A percentile compares a stretch with the other conserved stretches of the same genome.
Evolutionary conservation across 306 rosid genomes (phyloP).

Genomic region (peach (Prunus persica)): DNA sequence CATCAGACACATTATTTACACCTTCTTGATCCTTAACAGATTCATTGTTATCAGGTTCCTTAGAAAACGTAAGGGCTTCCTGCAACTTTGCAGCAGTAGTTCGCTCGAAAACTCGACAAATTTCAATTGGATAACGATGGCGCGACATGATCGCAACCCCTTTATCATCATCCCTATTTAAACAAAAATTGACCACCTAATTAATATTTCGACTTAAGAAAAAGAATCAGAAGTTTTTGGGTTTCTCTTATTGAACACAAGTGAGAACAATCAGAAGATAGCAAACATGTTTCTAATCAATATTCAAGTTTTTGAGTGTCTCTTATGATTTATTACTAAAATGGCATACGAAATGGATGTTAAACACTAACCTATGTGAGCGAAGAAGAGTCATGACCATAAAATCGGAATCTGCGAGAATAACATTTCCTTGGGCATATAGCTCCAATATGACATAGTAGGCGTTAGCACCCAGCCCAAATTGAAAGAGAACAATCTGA

Average conservation of each 20-base stretch:
- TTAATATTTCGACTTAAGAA: background rate
- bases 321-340: background rate
- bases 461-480: conserved; percentile 90
- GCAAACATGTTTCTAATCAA: background rate
- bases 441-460: conserved; percentile 89
- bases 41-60: conserved; percentile 42
- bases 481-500: conserved; percentile 91
- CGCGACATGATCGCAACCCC: conserved; percentile 98
- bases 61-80: conserved; percentile 52
- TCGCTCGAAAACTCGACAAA: conserved; percentile 78
- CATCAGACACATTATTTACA: conserved; percentile 31
- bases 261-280: conserved; percentile 4
- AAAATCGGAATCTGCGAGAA: conserved; percentile 75
- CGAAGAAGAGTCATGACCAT: conserved; percentile 96
- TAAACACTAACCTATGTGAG: conserved; percentile 71
- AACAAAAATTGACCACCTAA: conserved; percentile 19
- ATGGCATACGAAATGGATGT: background rate
- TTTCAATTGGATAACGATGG: conserved; percentile 91
- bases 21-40: conserved; percentile 40
- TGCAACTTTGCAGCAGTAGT: conserved; percentile 62
- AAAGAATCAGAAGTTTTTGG: background rate
- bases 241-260: background rate
- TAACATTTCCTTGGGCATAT: conserved; percentile 90
- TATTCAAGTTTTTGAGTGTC: background rate
- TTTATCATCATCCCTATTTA: conserved; percentile 87